These are phyloP conservation scores for Trichoderma sp. DNA, from an alignment of 2,329 filamentous ascomycete genomes.

Conservation along the genomic window DNA sequence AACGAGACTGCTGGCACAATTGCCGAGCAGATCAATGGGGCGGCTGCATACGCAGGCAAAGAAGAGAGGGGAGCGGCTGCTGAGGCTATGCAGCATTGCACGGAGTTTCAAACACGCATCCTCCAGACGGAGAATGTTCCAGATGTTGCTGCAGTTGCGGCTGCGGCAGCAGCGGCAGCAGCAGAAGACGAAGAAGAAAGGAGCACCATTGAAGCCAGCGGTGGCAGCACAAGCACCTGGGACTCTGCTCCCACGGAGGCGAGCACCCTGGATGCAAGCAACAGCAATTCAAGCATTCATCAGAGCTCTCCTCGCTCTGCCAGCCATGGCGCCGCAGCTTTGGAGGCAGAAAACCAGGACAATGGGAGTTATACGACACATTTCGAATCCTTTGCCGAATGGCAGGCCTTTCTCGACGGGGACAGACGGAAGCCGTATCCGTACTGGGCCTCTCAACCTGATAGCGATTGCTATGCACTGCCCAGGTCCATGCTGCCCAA, in stretches of 20 bases:
- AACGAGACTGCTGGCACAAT: too few relatives aligned
- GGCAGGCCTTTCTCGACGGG: too few relatives aligned
- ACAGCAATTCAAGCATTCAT: not conserved
- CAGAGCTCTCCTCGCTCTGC: not conserved
- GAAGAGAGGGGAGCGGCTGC: too few relatives aligned
- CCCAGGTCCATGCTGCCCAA: not conserved
- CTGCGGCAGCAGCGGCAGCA: too few relatives aligned
- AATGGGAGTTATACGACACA: not conserved
- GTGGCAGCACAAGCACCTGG: not conserved
- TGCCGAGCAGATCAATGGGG: too few relatives aligned
- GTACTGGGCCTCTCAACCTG: not conserved
- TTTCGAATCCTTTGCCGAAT: not conserved
- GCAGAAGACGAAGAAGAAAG: not conserved
- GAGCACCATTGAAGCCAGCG: not conserved
- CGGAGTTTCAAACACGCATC: too few relatives aligned
- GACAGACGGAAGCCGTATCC: too few relatives aligned
- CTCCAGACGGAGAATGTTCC: too few relatives aligned
- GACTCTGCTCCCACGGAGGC: not conserved
- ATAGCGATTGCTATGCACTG: not conserved
- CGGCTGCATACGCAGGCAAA: too few relatives aligned
- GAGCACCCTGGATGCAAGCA: not conserved
- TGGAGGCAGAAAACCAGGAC: not conserved
- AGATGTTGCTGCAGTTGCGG: too few relatives aligned
- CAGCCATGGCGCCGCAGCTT: not conserved
- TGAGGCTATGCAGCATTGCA: too few relatives aligned